A percentile compares a stretch with the other conserved stretches of the same genome.
Evolutionary conservation across 2,329 filamentous ascomycete species (phyloP).

Genomic region (Pochonia chlamydosporia): DNA sequence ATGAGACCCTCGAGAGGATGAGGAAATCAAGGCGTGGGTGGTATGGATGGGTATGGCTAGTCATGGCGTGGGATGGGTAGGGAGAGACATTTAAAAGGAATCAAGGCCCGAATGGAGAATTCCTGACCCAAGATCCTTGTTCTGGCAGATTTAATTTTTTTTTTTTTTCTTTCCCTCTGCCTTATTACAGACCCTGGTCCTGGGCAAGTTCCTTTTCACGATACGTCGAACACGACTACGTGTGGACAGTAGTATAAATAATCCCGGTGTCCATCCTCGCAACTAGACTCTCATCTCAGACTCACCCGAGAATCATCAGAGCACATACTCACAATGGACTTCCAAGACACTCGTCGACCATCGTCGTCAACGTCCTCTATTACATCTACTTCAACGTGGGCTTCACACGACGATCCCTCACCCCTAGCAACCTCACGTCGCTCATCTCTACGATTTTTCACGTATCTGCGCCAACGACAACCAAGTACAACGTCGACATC

Average conservation of each 20-base stretch:
- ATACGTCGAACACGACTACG: too few relatives aligned
- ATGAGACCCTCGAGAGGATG: conserved; percentile 1
- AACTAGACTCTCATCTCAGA: too few relatives aligned
- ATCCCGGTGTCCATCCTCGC: too few relatives aligned
- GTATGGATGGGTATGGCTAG: neutral
- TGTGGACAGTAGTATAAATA: too few relatives aligned
- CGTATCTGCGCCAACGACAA: conserved; percentile 5
- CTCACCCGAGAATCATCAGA: too few relatives aligned
- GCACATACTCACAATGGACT: neutral
- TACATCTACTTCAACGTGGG: conserved; percentile 3
- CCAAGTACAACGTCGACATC: conserved; percentile 10
- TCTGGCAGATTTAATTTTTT: neutral
- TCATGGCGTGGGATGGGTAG: neutral
- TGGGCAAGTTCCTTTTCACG: neutral
- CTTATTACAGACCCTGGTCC: neutral
- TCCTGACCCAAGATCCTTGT: conserved; percentile 1
- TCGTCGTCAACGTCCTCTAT: conserved; percentile 6
- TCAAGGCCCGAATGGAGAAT: conserved; percentile 6
- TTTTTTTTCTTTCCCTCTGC: neutral
- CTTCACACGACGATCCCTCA: neutral
- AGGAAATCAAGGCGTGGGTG: neutral
- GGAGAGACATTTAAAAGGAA: neutral
- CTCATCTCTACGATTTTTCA: conserved; percentile 14
- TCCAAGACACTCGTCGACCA: neutral
- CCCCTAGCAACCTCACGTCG: conserved; percentile 16